Conservation (phyloP, 2,329 filamentous ascomycete species). For the Phaeophleospora eucalypticola region DNA sequence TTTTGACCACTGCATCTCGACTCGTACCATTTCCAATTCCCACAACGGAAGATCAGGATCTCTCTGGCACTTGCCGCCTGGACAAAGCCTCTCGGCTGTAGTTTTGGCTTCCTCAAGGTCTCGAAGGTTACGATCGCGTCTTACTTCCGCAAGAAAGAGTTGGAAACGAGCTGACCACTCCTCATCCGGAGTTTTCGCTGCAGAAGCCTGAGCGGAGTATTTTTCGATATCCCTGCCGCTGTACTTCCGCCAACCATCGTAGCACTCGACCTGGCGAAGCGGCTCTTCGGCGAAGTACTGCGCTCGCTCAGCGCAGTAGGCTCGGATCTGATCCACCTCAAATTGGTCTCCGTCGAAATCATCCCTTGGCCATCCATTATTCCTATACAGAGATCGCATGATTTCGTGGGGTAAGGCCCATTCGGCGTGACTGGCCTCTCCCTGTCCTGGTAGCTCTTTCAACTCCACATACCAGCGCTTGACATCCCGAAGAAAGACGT, state of each 20-base stretch:
- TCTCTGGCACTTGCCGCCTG: conserved; percentile 6
- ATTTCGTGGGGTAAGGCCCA: conserved; percentile 4
- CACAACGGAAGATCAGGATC: conserved; percentile 12
- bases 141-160: conserved; percentile 6
- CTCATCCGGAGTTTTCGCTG: conserved; percentile 9
- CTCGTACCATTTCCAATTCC: conserved; percentile 10
- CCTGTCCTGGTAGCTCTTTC: conserved; percentile 9
- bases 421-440: conserved; percentile 2
- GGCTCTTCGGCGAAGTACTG: conserved; percentile 10
- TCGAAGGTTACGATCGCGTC: neutral
- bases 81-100: conserved; percentile 2
- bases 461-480: conserved; percentile 11
- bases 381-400: conserved; percentile 4
- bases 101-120: conserved; percentile 3
- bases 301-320: conserved; percentile 7
- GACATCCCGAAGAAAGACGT: conserved; percentile 12
- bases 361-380: conserved; percentile 13
- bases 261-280: conserved; percentile 5
- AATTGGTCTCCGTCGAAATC: conserved; percentile 15
- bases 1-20: neutral
- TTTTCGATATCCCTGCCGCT: conserved; percentile 3
- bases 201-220: neutral
- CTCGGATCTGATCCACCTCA: conserved; percentile 6
- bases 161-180: conserved; percentile 15
- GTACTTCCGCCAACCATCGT: conserved; percentile 3